Conservation (phyloP, 805 yeast species). For the Peterozyma xylosa region DNA sequence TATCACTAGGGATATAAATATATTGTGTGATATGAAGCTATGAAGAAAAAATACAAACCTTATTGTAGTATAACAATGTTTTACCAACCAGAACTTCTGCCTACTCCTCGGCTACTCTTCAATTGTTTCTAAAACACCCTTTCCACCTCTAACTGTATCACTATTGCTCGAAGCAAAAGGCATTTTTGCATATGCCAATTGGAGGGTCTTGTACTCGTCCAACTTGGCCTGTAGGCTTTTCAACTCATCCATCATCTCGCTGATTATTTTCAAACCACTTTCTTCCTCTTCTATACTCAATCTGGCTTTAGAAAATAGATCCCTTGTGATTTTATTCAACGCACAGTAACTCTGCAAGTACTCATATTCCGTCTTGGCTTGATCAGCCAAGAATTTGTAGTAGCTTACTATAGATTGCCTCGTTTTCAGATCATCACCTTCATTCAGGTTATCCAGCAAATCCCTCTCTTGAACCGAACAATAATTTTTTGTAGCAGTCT, state of each 20-base stretch:
- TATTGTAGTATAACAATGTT: too few species aligned
- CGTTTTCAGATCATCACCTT: background rate
- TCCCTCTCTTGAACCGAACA: background rate
- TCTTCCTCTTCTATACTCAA: constrained; percentile 10
- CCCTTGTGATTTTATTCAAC: constrained; percentile 4
- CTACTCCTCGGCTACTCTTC: too few species aligned
- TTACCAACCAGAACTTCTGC: too few species aligned
- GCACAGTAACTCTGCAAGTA: constrained; percentile 2
- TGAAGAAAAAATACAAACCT: too few species aligned
- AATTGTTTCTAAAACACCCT: too few species aligned
- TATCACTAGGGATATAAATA: too few species aligned
- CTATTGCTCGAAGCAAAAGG: too few species aligned
- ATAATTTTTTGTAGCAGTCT: constrained; percentile 1
- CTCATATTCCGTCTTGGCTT: background rate
- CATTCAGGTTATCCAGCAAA: background rate
- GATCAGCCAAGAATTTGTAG: constrained; percentile 3
- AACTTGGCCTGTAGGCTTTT: constrained; percentile 7
- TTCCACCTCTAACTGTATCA: too few species aligned
- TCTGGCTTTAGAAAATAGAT: constrained; percentile 8
- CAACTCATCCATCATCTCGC: constrained; percentile 6
- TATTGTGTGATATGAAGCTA: too few species aligned
- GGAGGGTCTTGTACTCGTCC: background rate
- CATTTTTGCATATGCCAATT: too few species aligned
- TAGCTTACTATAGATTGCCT: background rate
- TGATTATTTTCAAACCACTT: constrained; percentile 9